Conservation (phyloP, 2,329 filamentous ascomycete genomes). For the Beauveria sp. region DNA sequence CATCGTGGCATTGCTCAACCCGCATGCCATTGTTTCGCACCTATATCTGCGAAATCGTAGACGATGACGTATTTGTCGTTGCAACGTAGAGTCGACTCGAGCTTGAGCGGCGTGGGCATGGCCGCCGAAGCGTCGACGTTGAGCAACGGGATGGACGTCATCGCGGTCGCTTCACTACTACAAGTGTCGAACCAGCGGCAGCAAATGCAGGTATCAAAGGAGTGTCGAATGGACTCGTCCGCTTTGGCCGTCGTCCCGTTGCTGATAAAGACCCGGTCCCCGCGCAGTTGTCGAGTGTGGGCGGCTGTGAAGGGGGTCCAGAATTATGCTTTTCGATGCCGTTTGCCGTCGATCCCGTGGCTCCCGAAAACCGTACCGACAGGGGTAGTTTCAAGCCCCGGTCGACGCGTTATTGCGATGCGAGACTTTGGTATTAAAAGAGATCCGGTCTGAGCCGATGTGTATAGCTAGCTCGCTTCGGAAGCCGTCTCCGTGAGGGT, state of each 20-base stretch:
- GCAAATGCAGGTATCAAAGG: background rate
- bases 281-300: background rate
- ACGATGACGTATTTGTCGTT: conserved; percentile 35
- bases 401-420: background rate
- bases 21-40: conserved; percentile 18
- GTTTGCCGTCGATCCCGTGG: conserved; percentile 2
- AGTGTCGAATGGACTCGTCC: background rate
- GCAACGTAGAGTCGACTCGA: conserved; percentile 11
- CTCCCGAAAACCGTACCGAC: conserved; percentile 5
- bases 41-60: conserved; percentile 29
- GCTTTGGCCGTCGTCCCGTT: background rate
- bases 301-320: background rate
- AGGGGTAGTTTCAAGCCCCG: background rate
- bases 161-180: background rate
- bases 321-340: background rate
- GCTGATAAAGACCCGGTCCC: background rate
- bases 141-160: conserved; percentile 5
- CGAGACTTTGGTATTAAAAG: too few relatives aligned
- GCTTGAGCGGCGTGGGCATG: background rate
- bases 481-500: background rate
- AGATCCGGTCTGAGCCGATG: background rate
- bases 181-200: background rate
- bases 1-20: background rate
- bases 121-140: background rate
- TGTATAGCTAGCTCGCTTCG: background rate